Base-by-base conservation (phyloP, 306 rosid genomes). In the Elaeagnus macrophylla region DNA sequence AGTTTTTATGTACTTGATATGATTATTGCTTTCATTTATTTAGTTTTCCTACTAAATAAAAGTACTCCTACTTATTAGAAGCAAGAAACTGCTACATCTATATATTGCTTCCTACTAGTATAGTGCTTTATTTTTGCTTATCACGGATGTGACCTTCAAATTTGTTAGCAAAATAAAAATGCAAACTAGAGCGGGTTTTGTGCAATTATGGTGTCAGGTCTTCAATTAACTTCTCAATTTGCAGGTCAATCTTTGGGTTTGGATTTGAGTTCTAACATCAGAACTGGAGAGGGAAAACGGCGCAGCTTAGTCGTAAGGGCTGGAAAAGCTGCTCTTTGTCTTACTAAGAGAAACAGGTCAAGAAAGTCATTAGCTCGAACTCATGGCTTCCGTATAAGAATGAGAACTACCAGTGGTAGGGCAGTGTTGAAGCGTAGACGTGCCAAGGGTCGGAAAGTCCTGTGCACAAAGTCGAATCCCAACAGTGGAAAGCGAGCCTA, bases 381-480 rank as follows among this genome's bases (percentile, higher is more conserved):
- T 9, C 67, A 61, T 15, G 95, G 99, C 7, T 93, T 93, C 59
- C 94, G 96, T 49, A 71, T 67, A 46, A 54, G 99, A 53, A 93
- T 87, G 96, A 74, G 95, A 46, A 87, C 99, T 41, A 67, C 95
- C 8, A 67, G 69, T 13, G 99, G 99, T 35, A 80, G 95, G 67
- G 88, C 89, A 51, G 7, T 87, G 18, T 49, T 93, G 12, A 87
- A 81, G 73, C 84, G 96, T 9, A 66, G 99, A 15, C 94, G 95
- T 15, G 95, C 95, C 51, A 93, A 87, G 85, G 99, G 96, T 7
- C 77, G 99, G 20, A 93, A 75, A 76, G 41, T 87, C 57, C 95
- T 84, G 50, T 93, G 99, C 88, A 77, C 96, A 3, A 93, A 93
- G 71, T 62, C 90, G 19, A 64, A 93, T 41, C 81, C 95, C 55